A percentile compares a stretch with the other conserved stretches of the same genome.
phyloP scores from a whole-genome alignment of 768 basidiomycete species.

The Pulveroboletus sp. region DNA sequence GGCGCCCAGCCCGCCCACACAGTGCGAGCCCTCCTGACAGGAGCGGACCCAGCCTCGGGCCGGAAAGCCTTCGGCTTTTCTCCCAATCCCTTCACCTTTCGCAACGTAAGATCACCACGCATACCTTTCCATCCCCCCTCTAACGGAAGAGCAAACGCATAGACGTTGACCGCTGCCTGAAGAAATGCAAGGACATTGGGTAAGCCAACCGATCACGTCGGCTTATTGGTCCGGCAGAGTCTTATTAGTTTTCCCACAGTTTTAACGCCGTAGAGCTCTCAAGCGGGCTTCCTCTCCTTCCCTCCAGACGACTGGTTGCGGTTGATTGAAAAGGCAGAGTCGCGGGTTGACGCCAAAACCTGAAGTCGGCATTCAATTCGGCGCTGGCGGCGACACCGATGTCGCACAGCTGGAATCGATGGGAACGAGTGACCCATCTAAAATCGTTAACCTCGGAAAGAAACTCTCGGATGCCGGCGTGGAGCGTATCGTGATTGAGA shows the following conservation, averaged over 20 bases:
- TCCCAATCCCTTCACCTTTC: too few relatives aligned
- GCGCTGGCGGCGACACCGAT: constrained; percentile 42
- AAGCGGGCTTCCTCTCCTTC: constrained; percentile 44
- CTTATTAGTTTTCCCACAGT: constrained; percentile 9
- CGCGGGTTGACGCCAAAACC: constrained; percentile 44
- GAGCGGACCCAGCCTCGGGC: too few relatives aligned
- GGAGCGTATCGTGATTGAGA: constrained; percentile 47
- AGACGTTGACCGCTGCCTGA: constrained; percentile 14
- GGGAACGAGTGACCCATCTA: constrained; percentile 27
- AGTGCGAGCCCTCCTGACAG: too few relatives aligned
- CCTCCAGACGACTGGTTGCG: constrained; percentile 42
- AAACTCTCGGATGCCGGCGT: constrained; percentile 41
- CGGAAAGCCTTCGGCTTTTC: too few relatives aligned
- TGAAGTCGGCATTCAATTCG: constrained; percentile 45
- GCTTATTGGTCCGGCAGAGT: background rate
- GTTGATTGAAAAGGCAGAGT: constrained; percentile 37
- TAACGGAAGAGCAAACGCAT: too few relatives aligned
- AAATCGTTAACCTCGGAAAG: constrained; percentile 37
- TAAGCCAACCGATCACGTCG: background rate
- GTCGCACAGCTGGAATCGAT: constrained; percentile 37
- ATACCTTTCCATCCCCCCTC: too few relatives aligned
- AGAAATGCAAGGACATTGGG: constrained; percentile 13
- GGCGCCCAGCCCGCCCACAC: too few relatives aligned
- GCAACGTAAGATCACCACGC: too few relatives aligned
- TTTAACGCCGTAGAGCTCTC: constrained; percentile 47